A percentile compares a stretch with the other conserved stretches of the same genome.
Evolutionary conservation across 768 basidiomycete species (phyloP).

Genomic region (Lentinula lateritia): DNA sequence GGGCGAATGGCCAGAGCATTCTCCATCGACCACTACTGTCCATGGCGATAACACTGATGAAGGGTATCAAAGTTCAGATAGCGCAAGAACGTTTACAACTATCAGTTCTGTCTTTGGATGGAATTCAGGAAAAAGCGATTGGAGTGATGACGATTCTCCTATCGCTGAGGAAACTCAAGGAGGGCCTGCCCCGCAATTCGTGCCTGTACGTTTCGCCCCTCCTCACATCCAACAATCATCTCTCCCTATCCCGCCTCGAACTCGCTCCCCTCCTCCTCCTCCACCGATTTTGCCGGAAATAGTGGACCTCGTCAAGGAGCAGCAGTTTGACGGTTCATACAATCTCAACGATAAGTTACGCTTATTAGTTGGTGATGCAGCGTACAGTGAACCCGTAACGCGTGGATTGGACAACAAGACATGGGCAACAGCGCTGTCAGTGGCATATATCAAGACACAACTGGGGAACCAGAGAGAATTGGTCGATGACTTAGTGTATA

Average conservation of each 20-base stretch:
- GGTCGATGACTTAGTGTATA: conserved; percentile 33
- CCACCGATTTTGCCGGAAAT: conserved; percentile 20
- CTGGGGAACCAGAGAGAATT: conserved; percentile 34
- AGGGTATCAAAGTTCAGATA: conserved; percentile 24
- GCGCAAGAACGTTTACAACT: conserved; percentile 34
- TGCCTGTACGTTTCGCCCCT: conserved; percentile 7
- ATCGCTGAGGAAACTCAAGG: conserved; percentile 19
- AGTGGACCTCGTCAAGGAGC: conserved; percentile 30
- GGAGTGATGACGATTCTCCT: conserved; percentile 24
- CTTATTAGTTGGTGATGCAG: conserved; percentile 28
- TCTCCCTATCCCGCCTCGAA: conserved; percentile 8
- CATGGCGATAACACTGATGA: conserved; percentile 16
- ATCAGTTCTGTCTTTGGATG: conserved; percentile 40
- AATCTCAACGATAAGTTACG: conserved; percentile 22
- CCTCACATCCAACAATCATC: conserved; percentile 2
- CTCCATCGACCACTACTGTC: neutral
- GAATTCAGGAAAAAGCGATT: conserved; percentile 28
- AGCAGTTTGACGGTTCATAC: conserved; percentile 47
- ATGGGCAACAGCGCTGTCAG: conserved; percentile 46
- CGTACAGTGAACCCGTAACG: conserved; percentile 24
- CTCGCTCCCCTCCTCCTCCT: conserved; percentile 10
- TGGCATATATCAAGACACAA: conserved; percentile 38
- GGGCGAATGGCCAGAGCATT: conserved; percentile 16
- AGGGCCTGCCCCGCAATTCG: conserved; percentile 26
- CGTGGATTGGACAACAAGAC: conserved; percentile 24